Evolutionary conservation across 2,329 filamentous ascomycete species (phyloP), one percentile per base, ranked within the genome.

Genomic region (Colletotrichum sidae): DNA sequence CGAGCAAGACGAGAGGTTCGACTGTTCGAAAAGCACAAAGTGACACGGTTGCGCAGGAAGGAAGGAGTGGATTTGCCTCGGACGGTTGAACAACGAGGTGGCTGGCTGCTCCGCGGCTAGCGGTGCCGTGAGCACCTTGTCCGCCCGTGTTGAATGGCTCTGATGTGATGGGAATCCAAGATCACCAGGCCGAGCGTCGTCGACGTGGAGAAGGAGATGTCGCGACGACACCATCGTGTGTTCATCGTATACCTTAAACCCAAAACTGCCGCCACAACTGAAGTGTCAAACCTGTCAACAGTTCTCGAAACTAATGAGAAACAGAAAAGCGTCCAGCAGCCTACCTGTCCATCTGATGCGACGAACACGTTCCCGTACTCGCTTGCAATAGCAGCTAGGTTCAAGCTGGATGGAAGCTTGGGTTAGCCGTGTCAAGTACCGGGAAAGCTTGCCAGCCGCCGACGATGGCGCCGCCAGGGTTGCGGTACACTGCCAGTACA

Each of bases 231-330:
- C 37, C 38, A n/a, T 42, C 37, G 25, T 25, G 37, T 47, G 34
- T 8, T 56, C 15, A 52, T 42, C 11, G 34, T 47, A 13, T 33
- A 13, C 25, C 17, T 38, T 34, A 15, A 11, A 9, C 15, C 13
- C 37, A 44, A 6, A 33, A 8, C 15, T 35, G 7, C 52, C 41
- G 58, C 37, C 46, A 49, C 51, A 57, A 34, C 46, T 49, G 62
- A 17, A 15, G 34, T 53, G 58, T 45, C 58, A 62, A 65, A 6
- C 25, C 42, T 65, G 62, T 39, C 57, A 60, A 38, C 11, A 25
- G 25, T 25, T 25, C 25, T 25, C 25, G 25, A 25, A 25, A 25
- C 25, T 25, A 25, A 25, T 25, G 25, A 25, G 25, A 25, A 25
- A 25, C 25, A 25, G 25, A 25, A 5, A 25, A 25, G 25, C 25